Percentiles rank a stretch among this genome's conserved stretches.
Evolutionary conservation across 345 rosid species (phyloP).

Genomic region (Dimocarpus longan): DNA sequence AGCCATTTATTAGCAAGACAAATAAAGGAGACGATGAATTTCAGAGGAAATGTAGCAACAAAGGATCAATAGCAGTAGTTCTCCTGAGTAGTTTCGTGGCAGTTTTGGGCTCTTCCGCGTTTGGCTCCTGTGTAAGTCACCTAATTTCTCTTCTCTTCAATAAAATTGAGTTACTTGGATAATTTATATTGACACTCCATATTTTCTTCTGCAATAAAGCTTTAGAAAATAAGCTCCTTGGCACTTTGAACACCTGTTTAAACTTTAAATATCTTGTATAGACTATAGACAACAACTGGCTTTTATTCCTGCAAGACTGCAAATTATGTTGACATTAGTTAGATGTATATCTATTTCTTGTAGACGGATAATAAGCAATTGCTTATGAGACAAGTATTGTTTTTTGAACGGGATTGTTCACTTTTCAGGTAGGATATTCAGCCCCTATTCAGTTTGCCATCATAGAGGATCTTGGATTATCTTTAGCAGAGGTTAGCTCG

Average conservation of each 20-base stretch:
- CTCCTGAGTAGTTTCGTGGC: constrained; percentile 71
- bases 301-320: background rate
- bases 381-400: constrained; percentile 23
- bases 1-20: background rate
- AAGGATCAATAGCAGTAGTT: constrained; percentile 65
- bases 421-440: constrained; percentile 83
- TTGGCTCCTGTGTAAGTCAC: constrained; percentile 83
- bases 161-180: background rate
- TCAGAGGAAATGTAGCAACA: background rate
- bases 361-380: constrained; percentile 17
- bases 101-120: constrained; percentile 84
- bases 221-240: background rate
- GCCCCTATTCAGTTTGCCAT: constrained; percentile 85
- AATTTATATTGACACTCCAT: background rate
- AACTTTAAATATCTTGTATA: background rate
- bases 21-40: constrained; percentile 6
- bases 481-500: constrained; percentile 60
- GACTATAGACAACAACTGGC: background rate
- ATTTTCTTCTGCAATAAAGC: background rate
- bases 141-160: background rate
- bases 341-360: too few relatives aligned
- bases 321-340: background rate
- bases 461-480: constrained; percentile 70
- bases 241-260: background rate
- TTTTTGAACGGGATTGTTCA: constrained; percentile 39